Evolutionary conservation across 352 stramenopile species (phyloP).

Genomic region (Globisporangium okanoganense): DNA sequence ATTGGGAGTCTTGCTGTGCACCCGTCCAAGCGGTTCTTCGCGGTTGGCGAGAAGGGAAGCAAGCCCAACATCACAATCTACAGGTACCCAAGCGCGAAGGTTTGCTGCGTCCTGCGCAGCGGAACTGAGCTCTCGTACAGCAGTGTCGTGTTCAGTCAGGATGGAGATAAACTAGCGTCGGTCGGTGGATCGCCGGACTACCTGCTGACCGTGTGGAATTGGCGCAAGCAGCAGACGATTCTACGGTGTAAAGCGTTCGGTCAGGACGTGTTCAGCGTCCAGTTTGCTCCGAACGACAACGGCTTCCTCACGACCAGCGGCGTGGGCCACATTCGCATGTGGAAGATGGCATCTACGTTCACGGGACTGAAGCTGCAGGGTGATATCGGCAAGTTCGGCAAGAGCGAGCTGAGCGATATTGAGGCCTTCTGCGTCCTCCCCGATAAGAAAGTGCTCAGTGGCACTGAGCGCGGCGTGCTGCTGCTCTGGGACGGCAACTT

Average conservation of each 20-base stretch:
- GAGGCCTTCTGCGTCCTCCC: constrained; percentile 92
- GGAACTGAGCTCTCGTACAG: constrained; percentile 85
- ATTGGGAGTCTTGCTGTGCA: constrained; percentile 74
- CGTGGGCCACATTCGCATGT: constrained; percentile 94
- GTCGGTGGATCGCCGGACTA: constrained; percentile 88
- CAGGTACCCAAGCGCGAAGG: constrained; percentile 67
- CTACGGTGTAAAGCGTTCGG: constrained; percentile 93
- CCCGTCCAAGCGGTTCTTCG: constrained; percentile 68
- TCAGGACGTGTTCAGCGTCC: constrained; percentile 92
- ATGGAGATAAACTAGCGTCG: constrained; percentile 87
- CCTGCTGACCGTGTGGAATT: constrained; percentile 93
- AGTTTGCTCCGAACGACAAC: constrained; percentile 86
- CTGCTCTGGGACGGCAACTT: constrained; percentile 95
- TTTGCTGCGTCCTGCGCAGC: constrained; percentile 73
- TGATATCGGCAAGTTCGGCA: constrained; percentile 95
- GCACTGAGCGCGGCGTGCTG: constrained; percentile 81
- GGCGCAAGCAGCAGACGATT: constrained; percentile 85
- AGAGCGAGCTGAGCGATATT: constrained; percentile 92
- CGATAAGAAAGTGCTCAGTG: constrained; percentile 92
- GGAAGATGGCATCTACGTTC: constrained; percentile 96
- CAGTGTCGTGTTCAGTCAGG: constrained; percentile 65
- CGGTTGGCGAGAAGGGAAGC: constrained; percentile 85
- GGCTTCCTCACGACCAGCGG: constrained; percentile 91
- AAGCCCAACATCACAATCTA: constrained; percentile 89
- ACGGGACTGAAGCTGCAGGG: constrained; percentile 95